These are phyloP conservation scores for Xylariaceae sp. DNA, from an alignment of 2,329 filamentous ascomycete genomes.

Conservation along the genomic window DNA sequence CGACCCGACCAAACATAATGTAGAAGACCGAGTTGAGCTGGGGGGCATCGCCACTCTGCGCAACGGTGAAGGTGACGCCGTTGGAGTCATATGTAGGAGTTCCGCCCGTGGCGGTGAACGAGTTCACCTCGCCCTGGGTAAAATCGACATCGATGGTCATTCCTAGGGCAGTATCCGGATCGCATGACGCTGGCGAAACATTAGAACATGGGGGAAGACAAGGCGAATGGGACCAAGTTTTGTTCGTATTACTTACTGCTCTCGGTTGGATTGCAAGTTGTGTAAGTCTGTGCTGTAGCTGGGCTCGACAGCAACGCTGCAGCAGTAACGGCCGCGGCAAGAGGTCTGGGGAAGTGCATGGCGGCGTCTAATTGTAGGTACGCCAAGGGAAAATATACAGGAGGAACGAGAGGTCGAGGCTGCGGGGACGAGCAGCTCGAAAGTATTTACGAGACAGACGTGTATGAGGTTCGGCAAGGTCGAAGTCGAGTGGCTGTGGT, in stretches of 20 bases:
- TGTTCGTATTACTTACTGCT: constrained; percentile 26
- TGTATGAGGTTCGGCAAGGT: too few relatives aligned
- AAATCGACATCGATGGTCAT: constrained; percentile 84
- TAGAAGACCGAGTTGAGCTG: constrained; percentile 89
- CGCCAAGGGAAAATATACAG: constrained; percentile 1
- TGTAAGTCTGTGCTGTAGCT: constrained; percentile 25
- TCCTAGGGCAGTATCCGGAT: constrained; percentile 74
- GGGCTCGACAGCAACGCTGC: constrained; percentile 16
- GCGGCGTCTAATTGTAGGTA: constrained; percentile 9
- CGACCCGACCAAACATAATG: constrained; percentile 97
- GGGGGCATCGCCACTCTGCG: constrained; percentile 74
- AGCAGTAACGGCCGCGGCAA: constrained; percentile 15
- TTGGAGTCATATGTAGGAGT: constrained; percentile 68
- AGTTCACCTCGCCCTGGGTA: constrained; percentile 68
- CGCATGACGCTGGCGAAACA: constrained; percentile 57
- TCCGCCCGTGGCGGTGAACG: constrained; percentile 67
- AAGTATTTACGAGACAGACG: too few relatives aligned
- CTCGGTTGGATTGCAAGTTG: constrained; percentile 27
- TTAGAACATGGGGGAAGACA: constrained; percentile 9
- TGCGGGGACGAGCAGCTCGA: too few relatives aligned
- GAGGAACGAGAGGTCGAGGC: too few relatives aligned
- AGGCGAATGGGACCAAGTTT: too few relatives aligned
- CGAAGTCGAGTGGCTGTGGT: too few relatives aligned
- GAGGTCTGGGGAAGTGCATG: constrained; percentile 19
- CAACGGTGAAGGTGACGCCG: constrained; percentile 78